Conservation (phyloP, 2,329 filamentous ascomycete species). For the Xylariaceae sp. region DNA sequence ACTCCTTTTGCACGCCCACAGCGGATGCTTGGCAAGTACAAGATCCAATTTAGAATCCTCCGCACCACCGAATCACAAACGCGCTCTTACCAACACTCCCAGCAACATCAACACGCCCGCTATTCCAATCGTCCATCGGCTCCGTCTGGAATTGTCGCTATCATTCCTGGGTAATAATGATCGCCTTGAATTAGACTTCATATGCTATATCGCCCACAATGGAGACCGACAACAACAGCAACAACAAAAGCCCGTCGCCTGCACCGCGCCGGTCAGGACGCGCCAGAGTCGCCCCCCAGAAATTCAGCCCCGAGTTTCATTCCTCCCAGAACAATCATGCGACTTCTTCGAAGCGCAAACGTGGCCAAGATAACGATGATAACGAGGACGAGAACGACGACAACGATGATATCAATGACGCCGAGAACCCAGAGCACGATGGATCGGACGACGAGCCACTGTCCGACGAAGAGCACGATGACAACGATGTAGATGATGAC, state of each 20-base stretch:
- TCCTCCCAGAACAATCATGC: constrained; percentile 31
- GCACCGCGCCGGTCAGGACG: constrained; percentile 61
- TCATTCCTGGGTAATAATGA: constrained; percentile 19
- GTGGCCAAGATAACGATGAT: constrained; percentile 29
- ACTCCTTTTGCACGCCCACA: background rate
- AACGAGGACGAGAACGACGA: constrained; percentile 2
- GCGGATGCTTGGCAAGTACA: background rate
- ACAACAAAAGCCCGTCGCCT: constrained; percentile 50
- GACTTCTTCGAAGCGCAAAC: constrained; percentile 54
- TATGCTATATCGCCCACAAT: constrained; percentile 44
- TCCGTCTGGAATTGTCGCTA: constrained; percentile 7
- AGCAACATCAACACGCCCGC: constrained; percentile 15
- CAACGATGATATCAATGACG: constrained; percentile 18
- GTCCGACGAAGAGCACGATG: constrained; percentile 41
- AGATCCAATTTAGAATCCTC: constrained; percentile 13
- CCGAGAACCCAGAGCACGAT: constrained; percentile 43
- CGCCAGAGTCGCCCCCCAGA: constrained; percentile 56
- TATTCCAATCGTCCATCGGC: constrained; percentile 12
- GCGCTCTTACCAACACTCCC: constrained; percentile 1
- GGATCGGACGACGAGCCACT: constrained; percentile 34
- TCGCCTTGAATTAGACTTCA: constrained; percentile 26
- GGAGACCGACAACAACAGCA: constrained; percentile 52
- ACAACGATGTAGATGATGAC: constrained; percentile 36
- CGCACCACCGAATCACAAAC: constrained; percentile 17
- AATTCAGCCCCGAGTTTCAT: constrained; percentile 51